phyloP scores from a whole-genome alignment of 164 flowering plant species.

The Saururus chinensis region DNA sequence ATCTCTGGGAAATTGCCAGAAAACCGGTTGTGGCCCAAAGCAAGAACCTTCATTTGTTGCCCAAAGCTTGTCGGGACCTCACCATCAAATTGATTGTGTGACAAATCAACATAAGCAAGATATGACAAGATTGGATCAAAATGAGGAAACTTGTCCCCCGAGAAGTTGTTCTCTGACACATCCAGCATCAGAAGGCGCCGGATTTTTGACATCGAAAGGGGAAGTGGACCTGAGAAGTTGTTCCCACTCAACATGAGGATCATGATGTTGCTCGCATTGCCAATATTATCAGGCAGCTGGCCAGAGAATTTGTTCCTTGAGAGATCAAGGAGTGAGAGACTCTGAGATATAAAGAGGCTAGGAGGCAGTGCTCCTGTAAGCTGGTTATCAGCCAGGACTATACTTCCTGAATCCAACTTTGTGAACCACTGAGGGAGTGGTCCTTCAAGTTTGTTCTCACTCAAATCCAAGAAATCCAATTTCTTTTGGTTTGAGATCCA shows the following conservation, averaged over 20 bases:
- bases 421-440: slow-evolving; percentile 34
- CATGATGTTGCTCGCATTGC: slow-evolving; percentile 22
- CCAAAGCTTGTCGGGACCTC: slow-evolving; percentile 31
- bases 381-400: slow-evolving; percentile 33
- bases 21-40: slow-evolving; percentile 30
- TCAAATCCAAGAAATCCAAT: slow-evolving; percentile 37
- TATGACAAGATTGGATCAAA: slow-evolving; percentile 7
- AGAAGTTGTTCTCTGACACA: slow-evolving; percentile 34
- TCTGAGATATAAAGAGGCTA: slow-evolving; percentile 27
- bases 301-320: slow-evolving; percentile 41
- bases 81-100: slow-evolving; percentile 34
- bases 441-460: slow-evolving; percentile 35
- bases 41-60: slow-evolving; percentile 18
- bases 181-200: slow-evolving; percentile 24
- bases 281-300: slow-evolving; percentile 30
- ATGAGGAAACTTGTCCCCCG: slow-evolving; percentile 28
- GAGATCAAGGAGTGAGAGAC: slow-evolving; percentile 24
- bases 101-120: slow-evolving; percentile 31
- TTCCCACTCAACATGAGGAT: slow-evolving; percentile 31
- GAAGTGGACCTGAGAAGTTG: slow-evolving; percentile 34
- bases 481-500: slow-evolving; percentile 35
- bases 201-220: slow-evolving; percentile 26
- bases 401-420: slow-evolving; percentile 16
- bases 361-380: slow-evolving; percentile 34
- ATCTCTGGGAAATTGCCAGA: slow-evolving; percentile 30